These are phyloP conservation scores for Xylaria arbuscula DNA, from an alignment of 2,329 filamentous ascomycete species.

Conservation along the genomic window DNA sequence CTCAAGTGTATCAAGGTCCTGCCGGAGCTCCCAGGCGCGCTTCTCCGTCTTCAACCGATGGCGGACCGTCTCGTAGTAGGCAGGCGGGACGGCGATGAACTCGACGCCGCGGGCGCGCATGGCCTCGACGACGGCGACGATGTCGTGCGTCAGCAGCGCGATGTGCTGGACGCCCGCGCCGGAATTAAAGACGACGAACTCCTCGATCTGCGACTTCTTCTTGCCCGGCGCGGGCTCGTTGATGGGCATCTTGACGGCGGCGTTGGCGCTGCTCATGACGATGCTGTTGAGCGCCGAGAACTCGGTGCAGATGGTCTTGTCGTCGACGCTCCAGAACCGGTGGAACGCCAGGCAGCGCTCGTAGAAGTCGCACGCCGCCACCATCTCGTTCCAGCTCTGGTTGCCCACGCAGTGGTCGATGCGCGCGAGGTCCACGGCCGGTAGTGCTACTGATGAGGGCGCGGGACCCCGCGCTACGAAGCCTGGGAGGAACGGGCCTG, in stretches of 20 bases:
- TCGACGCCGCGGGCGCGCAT: conserved; percentile 89
- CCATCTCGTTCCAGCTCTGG: conserved; percentile 94
- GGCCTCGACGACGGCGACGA: conserved; percentile 79
- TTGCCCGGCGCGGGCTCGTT: conserved; percentile 93
- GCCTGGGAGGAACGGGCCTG: conserved; percentile 83
- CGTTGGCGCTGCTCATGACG: conserved; percentile 88
- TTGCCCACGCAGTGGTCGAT: conserved; percentile 99
- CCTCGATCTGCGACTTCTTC: conserved; percentile 93
- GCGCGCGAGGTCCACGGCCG: conserved; percentile 73
- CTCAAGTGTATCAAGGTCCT: conserved; percentile 82
- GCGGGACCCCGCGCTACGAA: conserved; percentile 69
- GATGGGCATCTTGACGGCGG: conserved; percentile 96
- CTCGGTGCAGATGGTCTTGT: conserved; percentile 91
- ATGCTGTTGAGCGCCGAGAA: conserved; percentile 89
- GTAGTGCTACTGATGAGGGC: conserved; percentile 60
- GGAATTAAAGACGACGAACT: conserved; percentile 90
- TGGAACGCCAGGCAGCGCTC: conserved; percentile 92
- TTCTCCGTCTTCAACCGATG: conserved; percentile 74
- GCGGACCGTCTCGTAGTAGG: conserved; percentile 85
- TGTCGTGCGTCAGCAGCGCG: conserved; percentile 83
- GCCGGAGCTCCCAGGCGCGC: conserved; percentile 72
- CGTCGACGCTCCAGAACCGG: conserved; percentile 97
- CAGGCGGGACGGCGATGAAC: conserved; percentile 89
- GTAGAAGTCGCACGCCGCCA: conserved; percentile 75
- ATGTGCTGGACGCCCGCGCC: conserved; percentile 95